Base-by-base conservation (phyloP, 139 green algal species). In the Marvania coccoides region DNA sequence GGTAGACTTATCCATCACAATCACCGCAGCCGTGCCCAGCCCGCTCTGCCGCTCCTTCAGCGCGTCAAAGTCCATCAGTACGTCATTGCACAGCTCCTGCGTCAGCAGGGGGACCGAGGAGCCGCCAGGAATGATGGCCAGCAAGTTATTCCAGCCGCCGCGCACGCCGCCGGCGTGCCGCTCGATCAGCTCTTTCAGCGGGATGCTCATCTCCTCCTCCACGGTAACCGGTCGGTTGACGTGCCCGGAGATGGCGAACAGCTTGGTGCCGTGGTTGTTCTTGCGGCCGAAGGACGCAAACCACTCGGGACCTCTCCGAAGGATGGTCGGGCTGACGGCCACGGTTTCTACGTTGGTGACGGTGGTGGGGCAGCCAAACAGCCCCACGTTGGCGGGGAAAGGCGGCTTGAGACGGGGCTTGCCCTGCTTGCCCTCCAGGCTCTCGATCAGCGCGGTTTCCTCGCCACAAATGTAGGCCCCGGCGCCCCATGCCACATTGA, bases 201-300 rank as follows among this genome's bases (percentile, higher is more conserved):
- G 40, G 26, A 75, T 75, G 36, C 35, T 58, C 88, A 99, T 97
- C 84, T 99, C 94, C 83, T 99, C 94, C 82, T 99, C 94, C 34
- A 99, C 94, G 5, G 94, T 99, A 73, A 86, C 91, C 3, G 94
- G 94, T 47, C 87, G 83, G 86, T 99, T 99, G 35, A 99, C 94
- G 74, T 99, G 94, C 23, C 94, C 94, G 15, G 73, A 90, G 80
- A 99, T 99, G 85, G 91, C 96, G 38, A 75, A 75, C 13, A 75
- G 51, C 31, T 75, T 75, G 47, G 68, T 75, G 13, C 68, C 68
- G 7, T 26, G 34, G 51, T 75, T 75, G 65, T 75, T 75, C 58
- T 63, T 63, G 10, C 68, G 40, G 12, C 68, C 68, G 24, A 75
- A 46, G 59, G 48, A 62, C 23, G 47, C 33, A 23, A 69, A 75